phyloP scores from a whole-genome alignment of 1,139 yeast species.

The Kodamaea derodonti region DNA sequence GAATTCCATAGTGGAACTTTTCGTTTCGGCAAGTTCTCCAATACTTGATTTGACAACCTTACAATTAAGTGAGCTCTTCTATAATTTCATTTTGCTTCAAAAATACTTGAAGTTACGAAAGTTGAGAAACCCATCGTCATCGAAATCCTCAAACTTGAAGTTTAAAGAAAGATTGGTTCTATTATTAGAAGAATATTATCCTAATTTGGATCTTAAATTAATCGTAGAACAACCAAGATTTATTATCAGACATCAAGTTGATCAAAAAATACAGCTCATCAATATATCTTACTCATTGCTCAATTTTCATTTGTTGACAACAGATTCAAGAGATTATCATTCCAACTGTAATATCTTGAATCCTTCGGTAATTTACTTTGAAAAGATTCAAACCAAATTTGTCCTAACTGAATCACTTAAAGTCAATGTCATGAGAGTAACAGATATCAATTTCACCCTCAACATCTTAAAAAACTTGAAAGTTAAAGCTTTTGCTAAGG shows the following conservation, averaged over 20 bases:
- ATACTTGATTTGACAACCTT: constrained; percentile 46
- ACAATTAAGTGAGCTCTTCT: constrained; percentile 39
- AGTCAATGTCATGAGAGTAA: constrained; percentile 19
- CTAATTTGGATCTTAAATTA: constrained; percentile 36
- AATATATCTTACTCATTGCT: constrained; percentile 37
- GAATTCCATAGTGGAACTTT: constrained; percentile 34
- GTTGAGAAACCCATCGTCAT: constrained; percentile 9
- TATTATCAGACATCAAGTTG: constrained; percentile 29
- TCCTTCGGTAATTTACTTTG: constrained; percentile 31
- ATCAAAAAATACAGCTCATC: constrained; percentile 25
- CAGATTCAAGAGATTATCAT: constrained; percentile 32
- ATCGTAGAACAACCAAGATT: constrained; percentile 44
- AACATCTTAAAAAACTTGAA: constrained; percentile 30
- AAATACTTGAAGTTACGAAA: constrained; percentile 29
- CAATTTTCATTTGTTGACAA: constrained; percentile 34
- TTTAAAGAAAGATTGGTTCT: constrained; percentile 8
- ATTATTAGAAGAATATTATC: constrained; percentile 42
- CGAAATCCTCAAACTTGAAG: constrained; percentile 3
- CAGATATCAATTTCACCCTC: constrained; percentile 21
- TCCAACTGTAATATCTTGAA: constrained; percentile 33
- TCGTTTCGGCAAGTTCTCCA: constrained; percentile 46
- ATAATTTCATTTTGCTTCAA: constrained; percentile 29
- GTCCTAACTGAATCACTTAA: constrained; percentile 5
- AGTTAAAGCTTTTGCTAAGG: constrained; percentile 20
- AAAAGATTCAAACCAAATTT: constrained; percentile 15